These are phyloP conservation scores for Quercus phellos DNA, from an alignment of 331 rosid genomes.

Conservation along the genomic window DNA sequence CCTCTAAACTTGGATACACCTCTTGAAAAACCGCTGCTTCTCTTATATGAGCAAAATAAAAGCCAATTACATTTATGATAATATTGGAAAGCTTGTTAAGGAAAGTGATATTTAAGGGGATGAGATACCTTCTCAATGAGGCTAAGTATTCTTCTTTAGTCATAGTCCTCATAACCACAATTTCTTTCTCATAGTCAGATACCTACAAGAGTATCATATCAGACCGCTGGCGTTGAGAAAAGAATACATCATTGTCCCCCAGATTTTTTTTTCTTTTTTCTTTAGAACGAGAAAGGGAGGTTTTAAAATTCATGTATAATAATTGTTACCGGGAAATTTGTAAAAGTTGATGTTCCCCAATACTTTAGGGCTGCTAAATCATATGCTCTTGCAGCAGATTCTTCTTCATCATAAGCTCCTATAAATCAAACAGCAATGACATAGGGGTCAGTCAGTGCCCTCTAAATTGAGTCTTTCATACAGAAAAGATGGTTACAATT, in stretches of 20 bases:
- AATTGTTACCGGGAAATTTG: conserved; percentile 52
- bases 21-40: conserved; percentile 80
- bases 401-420: conserved; percentile 83
- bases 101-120: background rate
- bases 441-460: conserved; percentile 16
- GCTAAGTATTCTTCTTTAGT: conserved; percentile 67
- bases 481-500: background rate
- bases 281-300: background rate
- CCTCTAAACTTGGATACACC: conserved; percentile 85
- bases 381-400: conserved; percentile 73
- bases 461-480: background rate
- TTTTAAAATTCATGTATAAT: background rate
- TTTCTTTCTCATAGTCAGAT: conserved; percentile 53
- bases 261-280: too few species aligned
- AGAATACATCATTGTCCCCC: background rate
- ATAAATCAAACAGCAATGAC: background rate
- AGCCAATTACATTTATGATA: background rate
- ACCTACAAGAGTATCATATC: conserved; percentile 31
- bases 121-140: conserved; percentile 59
- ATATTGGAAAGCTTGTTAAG: background rate
- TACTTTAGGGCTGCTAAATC: conserved; percentile 76
- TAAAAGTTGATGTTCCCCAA: conserved; percentile 68
- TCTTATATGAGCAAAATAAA: conserved; percentile 31
- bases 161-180: conserved; percentile 53
- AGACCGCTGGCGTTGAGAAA: background rate